Base-by-base conservation (phyloP, 2,329 filamentous ascomycete species). In the Cadophora gregata region DNA sequence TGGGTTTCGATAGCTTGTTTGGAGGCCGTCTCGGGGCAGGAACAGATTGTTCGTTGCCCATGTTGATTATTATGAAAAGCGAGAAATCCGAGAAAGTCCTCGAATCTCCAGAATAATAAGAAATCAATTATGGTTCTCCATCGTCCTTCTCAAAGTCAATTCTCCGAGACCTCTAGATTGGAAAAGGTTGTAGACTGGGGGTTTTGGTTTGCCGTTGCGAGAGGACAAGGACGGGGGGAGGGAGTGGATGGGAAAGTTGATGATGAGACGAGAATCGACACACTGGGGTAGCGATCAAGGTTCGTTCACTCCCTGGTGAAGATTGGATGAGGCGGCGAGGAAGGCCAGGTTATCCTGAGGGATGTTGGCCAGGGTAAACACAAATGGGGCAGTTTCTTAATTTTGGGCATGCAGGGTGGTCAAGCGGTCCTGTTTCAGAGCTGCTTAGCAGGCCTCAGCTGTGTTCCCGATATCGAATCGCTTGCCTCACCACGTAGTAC, bases 1-100 rank as follows among this genome's bases (percentile, higher is more conserved):
- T 73, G 1, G 75, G 75, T 62, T 77, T 77, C 19, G 75, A 77
- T n/a, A 77, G 59, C 61, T 70, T 76, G 50, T 76, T 75, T 14
- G 65, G 62, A 7, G 66, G 53, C 64, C 68, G 66, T 36, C 70
- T 67, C 53, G 72, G 67, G 38, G 59, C 62, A 42, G 70, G 66
- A 24, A 58, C 62, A 12, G 74, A 75, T 62, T 75, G 75, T 51
- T 70, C 69, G 65, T 76, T 75, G 10, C 74, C 75, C 75, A 75
- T 76, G 47, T 33, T 71, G 67, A 59, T 38, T n/a, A n/a, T n/a
- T n/a, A 29, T 47, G 33, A 56, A 42, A 62, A n/a, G 33, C 62
- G 36, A 59, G 25, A 27, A 55, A 64, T 63, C 51, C 29, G 21
- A 21, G 14, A 12, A 55, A 55, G 19, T 55, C 31, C 48, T 42